These are phyloP conservation scores for Corymbia citriodora DNA, from an alignment of 441 rosid genomes.

Conservation along the genomic window DNA sequence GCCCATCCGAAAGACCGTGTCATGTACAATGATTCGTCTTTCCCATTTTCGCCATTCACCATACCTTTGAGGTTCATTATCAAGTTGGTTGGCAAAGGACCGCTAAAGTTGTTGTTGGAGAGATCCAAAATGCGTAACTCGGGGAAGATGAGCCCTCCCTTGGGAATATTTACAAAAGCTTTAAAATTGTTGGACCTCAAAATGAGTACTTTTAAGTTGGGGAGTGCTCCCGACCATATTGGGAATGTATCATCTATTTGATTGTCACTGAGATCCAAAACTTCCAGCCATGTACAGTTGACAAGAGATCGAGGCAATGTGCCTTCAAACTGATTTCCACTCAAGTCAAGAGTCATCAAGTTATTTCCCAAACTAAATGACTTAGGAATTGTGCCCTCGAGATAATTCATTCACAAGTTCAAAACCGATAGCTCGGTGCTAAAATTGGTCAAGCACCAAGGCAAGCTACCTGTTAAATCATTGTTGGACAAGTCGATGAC, in stretches of 20 bases:
- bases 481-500: neutral
- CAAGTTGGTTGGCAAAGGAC: neutral
- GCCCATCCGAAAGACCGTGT: neutral
- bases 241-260: accelerated
- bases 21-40: accelerated
- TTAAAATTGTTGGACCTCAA: neutral
- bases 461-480: accelerated
- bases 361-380: too few relatives aligned
- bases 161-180: neutral
- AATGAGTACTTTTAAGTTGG: neutral
- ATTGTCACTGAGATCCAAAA: accelerated
- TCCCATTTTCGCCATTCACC: neutral
- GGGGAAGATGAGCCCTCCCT: neutral
- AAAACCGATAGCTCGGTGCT: accelerated
- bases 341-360: neutral
- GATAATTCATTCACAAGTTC: neutral
- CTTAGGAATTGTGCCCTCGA: neutral
- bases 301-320: neutral
- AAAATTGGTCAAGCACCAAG: neutral
- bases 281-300: neutral
- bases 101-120: neutral
- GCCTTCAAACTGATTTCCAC: accelerated
- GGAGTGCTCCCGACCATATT: accelerated
- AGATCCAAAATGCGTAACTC: neutral
- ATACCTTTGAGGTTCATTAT: neutral